Base-by-base conservation (phyloP, 2,329 filamentous ascomycete species). In the Thielaviopsis populi region DNA sequence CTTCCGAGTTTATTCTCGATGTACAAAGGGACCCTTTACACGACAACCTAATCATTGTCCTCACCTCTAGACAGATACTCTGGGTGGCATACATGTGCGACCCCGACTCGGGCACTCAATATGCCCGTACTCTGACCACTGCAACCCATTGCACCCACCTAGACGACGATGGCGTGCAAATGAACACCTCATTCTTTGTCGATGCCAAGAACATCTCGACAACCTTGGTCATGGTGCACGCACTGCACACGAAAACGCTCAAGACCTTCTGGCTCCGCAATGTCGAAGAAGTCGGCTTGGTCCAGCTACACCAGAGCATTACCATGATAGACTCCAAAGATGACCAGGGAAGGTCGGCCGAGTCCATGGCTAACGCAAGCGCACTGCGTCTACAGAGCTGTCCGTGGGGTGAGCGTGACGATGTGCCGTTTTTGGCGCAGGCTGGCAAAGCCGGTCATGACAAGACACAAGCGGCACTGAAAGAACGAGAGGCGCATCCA, bases 21-120 rank as follows among this genome's bases (percentile, higher is more conserved):
- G 46, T 65, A 13, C 61, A 64, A 33, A 40, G 41, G 8, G 66
- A 67, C 37, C 65, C 63, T 17, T 19, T 40, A 11, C 50, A 56
- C 33, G 22, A 40, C 10, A 64, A 37, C 30, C 63, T 64, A 1
- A 40, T 65, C 15, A 59, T 68, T n/a, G 63, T 67, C 13, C 59
- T 68, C 27, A 68, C 67, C 3, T 64, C 67, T 1, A 33, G 50
- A 27, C 62, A 62, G 6, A 17, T 68, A 15, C 17, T 67, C 40
- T 67, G 62, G 61, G 58, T 68, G n/a, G 43, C 48, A 33, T 62
- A 59, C 19, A 46, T 46, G 7, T 61, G 41, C 30, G 48, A 65
- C 41, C 17, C 50, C 15, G 22, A 65, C 17, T 41, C 59, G 10
- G 41, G 54, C 19, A 37, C 24, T 3, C 30, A 24, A 40, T 27